Percentiles rank a stretch among this genome's conserved stretches.
phyloP scores from a whole-genome alignment of 306 rosid genomes.

The Fragaria ananassa region DNA sequence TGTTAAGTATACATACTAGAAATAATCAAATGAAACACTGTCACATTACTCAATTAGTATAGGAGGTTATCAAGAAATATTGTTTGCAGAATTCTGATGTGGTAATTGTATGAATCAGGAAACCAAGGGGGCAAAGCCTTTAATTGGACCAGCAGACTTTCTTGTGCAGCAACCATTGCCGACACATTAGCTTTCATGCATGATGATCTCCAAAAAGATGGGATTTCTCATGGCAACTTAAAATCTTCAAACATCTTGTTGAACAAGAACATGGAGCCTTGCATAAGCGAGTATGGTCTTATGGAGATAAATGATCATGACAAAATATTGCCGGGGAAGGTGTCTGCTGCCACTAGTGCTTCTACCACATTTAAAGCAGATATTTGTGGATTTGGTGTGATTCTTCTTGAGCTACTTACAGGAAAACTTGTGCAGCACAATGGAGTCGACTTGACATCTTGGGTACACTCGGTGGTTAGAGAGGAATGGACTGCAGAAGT shows the following conservation, averaged over 20 bases:
- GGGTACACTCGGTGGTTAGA: slow-evolving; percentile 73
- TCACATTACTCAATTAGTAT: background rate
- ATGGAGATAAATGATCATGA: slow-evolving; percentile 30
- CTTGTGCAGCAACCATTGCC: slow-evolving; percentile 45
- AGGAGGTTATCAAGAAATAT: background rate
- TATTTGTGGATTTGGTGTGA: slow-evolving; percentile 65
- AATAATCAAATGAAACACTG: background rate
- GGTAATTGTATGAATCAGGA: slow-evolving; percentile 41
- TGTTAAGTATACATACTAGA: background rate
- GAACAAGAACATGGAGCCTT: slow-evolving; percentile 61
- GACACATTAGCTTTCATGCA: slow-evolving; percentile 82
- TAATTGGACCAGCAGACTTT: slow-evolving; percentile 69
- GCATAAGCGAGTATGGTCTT: slow-evolving; percentile 75
- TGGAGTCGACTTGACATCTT: slow-evolving; percentile 64
- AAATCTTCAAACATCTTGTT: slow-evolving; percentile 80
- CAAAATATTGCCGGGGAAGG: slow-evolving; percentile 17
- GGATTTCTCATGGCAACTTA: slow-evolving; percentile 66
- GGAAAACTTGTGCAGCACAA: slow-evolving; percentile 59
- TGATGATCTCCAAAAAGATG: slow-evolving; percentile 43
- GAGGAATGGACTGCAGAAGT: slow-evolving; percentile 96
- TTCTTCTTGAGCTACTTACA: slow-evolving; percentile 80
- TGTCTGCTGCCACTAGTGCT: slow-evolving; percentile 11
- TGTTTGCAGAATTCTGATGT: background rate
- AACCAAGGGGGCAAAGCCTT: slow-evolving; percentile 31
- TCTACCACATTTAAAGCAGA: slow-evolving; percentile 42